A percentile compares a stretch with the other conserved stretches of the same genome.
phyloP scores from a whole-genome alignment of 2,329 filamentous ascomycete genomes.

The Claviceps capensis region DNA sequence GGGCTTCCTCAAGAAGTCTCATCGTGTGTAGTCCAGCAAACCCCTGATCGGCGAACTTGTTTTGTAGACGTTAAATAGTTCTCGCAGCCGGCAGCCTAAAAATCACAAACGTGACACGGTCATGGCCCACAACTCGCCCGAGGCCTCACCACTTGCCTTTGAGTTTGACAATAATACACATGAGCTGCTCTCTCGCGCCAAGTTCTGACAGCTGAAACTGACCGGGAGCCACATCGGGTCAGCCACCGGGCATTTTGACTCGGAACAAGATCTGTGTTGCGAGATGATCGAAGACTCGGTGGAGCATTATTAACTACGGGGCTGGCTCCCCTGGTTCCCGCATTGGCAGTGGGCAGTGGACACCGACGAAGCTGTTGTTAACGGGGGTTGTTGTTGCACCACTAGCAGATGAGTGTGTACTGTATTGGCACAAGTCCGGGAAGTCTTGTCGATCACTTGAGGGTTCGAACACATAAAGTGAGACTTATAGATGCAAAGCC shows the following conservation, averaged over 20 bases:
- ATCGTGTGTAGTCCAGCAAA: background rate
- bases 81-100: background rate
- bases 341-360: background rate
- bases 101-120: background rate
- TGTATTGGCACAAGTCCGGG: too few species aligned
- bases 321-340: background rate
- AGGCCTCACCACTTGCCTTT: background rate
- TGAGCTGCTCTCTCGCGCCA: background rate
- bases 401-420: background rate
- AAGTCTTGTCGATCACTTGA: too few species aligned
- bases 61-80: background rate
- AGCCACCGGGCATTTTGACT: background rate
- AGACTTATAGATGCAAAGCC: too few species aligned
- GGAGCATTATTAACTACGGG: background rate
- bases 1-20: too few species aligned
- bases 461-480: too few species aligned
- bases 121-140: background rate
- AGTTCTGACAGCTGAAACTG: constrained; percentile 1
- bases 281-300: background rate
- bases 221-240: background rate
- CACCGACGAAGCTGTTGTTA: background rate
- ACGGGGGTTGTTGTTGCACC: background rate
- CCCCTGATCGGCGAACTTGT: background rate
- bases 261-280: background rate
- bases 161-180: background rate